These are phyloP conservation scores for Colletotrichum sp. DNA, from an alignment of 2,329 filamentous ascomycete genomes.

Conservation along the genomic window DNA sequence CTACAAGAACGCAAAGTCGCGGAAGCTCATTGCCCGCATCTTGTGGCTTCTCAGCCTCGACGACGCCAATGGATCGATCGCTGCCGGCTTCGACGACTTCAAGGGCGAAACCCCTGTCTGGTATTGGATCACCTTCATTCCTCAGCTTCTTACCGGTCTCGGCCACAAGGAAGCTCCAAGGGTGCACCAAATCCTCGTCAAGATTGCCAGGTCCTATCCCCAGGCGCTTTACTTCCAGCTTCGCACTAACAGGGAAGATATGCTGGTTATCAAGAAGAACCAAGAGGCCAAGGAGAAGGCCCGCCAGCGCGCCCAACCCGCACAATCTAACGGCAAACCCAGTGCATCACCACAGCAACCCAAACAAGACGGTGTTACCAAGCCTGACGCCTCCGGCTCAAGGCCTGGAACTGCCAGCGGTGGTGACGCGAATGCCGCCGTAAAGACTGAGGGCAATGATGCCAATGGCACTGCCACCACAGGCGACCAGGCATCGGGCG, in stretches of 20 bases:
- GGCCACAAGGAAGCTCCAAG: conserved; percentile 90
- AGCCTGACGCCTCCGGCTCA: conserved; percentile 40
- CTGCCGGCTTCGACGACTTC: conserved; percentile 89
- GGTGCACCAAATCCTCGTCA: conserved; percentile 83
- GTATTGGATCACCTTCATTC: conserved; percentile 99
- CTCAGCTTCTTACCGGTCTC: conserved; percentile 89
- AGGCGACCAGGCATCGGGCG: conserved; percentile 24
- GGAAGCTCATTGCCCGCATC: conserved; percentile 91
- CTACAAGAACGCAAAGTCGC: conserved; percentile 96
- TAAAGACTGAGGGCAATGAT: conserved; percentile 51
- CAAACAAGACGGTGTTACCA: conserved; percentile 55
- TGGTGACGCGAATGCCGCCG: conserved; percentile 43
- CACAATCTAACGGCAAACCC: conserved; percentile 47
- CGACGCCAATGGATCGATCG: conserved; percentile 82
- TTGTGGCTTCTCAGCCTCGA: conserved; percentile 96
- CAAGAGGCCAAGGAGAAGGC: conserved; percentile 76
- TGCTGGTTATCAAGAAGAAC: conserved; percentile 87
- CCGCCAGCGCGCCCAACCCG: conserved; percentile 52
- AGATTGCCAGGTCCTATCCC: conserved; percentile 94
- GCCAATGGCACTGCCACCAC: conserved; percentile 24
- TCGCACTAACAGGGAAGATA: conserved; percentile 91
- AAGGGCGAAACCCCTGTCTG: conserved; percentile 97
- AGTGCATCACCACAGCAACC: conserved; percentile 51
- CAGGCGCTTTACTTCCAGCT: conserved; percentile 97
- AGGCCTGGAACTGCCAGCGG: conserved; percentile 55